Conservation (phyloP, 2,329 filamentous ascomycete genomes). For the Aureobasidium sp. region DNA sequence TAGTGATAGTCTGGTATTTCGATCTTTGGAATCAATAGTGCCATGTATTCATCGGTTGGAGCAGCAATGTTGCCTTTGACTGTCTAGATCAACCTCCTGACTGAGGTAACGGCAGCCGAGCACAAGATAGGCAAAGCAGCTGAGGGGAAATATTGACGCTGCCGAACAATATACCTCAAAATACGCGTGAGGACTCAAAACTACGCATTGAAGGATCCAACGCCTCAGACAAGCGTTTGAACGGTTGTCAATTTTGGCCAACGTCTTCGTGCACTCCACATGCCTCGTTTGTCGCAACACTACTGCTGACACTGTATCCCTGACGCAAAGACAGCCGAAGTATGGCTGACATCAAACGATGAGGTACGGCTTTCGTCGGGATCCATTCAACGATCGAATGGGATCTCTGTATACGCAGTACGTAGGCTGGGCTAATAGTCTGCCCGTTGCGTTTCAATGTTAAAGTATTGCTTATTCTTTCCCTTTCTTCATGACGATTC, state of each 20-base stretch:
- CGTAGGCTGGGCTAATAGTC: neutral
- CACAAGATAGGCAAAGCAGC: neutral
- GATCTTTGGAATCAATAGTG: neutral
- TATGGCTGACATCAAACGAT: neutral
- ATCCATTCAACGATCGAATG: too few species aligned
- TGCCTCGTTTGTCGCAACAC: neutral
- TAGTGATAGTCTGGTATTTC: neutral
- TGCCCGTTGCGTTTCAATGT: neutral
- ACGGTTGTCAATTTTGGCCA: conserved; percentile 5
- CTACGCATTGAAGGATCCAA: neutral
- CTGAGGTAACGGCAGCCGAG: neutral
- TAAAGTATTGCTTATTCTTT: conserved; percentile 6
- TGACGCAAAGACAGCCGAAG: neutral
- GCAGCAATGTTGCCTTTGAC: neutral
- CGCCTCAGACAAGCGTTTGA: conserved; percentile 1
- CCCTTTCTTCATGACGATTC: neutral
- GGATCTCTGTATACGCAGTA: too few species aligned
- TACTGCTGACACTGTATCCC: neutral
- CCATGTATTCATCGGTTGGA: neutral
- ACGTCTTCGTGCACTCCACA: neutral
- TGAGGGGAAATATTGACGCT: neutral
- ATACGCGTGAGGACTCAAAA: neutral
- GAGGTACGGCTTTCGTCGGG: neutral
- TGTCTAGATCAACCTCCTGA: neutral
- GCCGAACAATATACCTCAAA: too few species aligned